Evolutionary conservation across 768 basidiomycete genomes (phyloP).

Genomic region (Suillus brevipes): DNA sequence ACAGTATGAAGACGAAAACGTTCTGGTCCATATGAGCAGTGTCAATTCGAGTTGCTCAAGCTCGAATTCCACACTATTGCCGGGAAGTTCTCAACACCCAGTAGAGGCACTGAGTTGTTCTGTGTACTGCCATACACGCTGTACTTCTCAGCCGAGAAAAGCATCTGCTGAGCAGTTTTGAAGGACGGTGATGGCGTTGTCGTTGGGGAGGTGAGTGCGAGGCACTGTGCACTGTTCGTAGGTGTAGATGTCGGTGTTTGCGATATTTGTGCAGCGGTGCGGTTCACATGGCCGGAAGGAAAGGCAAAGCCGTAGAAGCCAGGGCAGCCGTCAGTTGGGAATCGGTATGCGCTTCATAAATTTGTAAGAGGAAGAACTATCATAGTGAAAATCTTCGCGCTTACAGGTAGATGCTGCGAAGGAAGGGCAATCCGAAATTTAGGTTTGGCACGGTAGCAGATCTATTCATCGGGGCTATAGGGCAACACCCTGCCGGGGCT

Average conservation of each 20-base stretch:
- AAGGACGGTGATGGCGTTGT: slow-evolving; percentile 28
- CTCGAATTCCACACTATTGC: slow-evolving; percentile 10
- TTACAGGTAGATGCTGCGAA: slow-evolving; percentile 15
- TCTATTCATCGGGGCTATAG: slow-evolving; percentile 3
- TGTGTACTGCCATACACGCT: slow-evolving; percentile 20
- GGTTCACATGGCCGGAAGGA: slow-evolving; percentile 24
- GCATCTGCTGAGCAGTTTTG: slow-evolving; percentile 16
- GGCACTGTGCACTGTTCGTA: slow-evolving; percentile 9
- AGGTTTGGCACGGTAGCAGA: slow-evolving; percentile 2
- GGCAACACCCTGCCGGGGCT: not conserved
- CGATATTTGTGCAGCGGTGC: slow-evolving; percentile 19
- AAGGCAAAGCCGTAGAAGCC: slow-evolving; percentile 31
- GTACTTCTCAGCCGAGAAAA: slow-evolving; percentile 13
- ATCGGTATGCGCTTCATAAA: slow-evolving; percentile 27
- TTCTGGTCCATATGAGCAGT: not conserved
- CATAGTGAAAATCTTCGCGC: not conserved
- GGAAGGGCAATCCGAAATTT: slow-evolving; percentile 10
- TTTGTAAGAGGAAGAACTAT: not conserved
- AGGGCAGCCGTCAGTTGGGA: slow-evolving; percentile 27
- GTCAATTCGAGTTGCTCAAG: not conserved
- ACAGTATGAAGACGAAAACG: not conserved
- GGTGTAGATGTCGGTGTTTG: slow-evolving; percentile 20
- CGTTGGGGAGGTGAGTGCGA: slow-evolving; percentile 28
- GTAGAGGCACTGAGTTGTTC: slow-evolving; percentile 15
- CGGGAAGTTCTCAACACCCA: slow-evolving; percentile 19